These are phyloP conservation scores for Phytophthora rubi DNA, from an alignment of 352 stramenopile species.

Conservation along the genomic window DNA sequence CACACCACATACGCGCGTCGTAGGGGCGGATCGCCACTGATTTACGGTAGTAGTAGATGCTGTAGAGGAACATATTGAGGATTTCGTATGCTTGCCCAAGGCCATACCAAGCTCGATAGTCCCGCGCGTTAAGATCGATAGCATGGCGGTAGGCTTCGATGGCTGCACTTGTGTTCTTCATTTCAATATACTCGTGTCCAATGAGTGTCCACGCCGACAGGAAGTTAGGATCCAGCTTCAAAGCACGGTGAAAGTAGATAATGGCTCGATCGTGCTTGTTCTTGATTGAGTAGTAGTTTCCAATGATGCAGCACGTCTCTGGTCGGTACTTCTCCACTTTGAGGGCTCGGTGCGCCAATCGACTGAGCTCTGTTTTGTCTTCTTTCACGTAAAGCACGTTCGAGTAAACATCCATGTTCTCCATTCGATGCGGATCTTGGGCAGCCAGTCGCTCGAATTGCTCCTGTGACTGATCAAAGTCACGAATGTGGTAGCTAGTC, in stretches of 20 bases:
- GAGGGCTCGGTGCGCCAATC: slow-evolving; percentile 91
- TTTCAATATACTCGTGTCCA: slow-evolving; percentile 98
- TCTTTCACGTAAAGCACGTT: slow-evolving; percentile 90
- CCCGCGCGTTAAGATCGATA: slow-evolving; percentile 90
- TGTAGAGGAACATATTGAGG: slow-evolving; percentile 98
- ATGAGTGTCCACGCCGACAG: slow-evolving; percentile 98
- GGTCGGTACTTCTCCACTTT: slow-evolving; percentile 97
- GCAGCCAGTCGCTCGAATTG: slow-evolving; percentile 72
- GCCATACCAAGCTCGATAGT: slow-evolving; percentile 99
- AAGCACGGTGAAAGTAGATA: slow-evolving; percentile 96
- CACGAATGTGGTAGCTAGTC: slow-evolving; percentile 82
- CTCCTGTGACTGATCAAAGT: slow-evolving; percentile 83
- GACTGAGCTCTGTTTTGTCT: slow-evolving; percentile 86
- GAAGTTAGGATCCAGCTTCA: slow-evolving; percentile 96
- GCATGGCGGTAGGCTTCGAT: slow-evolving; percentile 97
- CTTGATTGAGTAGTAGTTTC: slow-evolving; percentile 91
- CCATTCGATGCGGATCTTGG: slow-evolving; percentile 75
- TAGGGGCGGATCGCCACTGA: slow-evolving; percentile 95
- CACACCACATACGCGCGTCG: slow-evolving; percentile 98
- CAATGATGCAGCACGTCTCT: slow-evolving; percentile 98
- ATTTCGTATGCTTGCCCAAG: slow-evolving; percentile 99
- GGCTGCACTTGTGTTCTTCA: slow-evolving; percentile 97
- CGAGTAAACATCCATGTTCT: slow-evolving; percentile 88
- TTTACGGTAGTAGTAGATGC: slow-evolving; percentile 99
- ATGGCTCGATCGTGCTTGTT: slow-evolving; percentile 97